Evolutionary conservation across 768 basidiomycete species (phyloP), one percentile per base, ranked within the genome.

Genomic region (Termitomyces sp.): DNA sequence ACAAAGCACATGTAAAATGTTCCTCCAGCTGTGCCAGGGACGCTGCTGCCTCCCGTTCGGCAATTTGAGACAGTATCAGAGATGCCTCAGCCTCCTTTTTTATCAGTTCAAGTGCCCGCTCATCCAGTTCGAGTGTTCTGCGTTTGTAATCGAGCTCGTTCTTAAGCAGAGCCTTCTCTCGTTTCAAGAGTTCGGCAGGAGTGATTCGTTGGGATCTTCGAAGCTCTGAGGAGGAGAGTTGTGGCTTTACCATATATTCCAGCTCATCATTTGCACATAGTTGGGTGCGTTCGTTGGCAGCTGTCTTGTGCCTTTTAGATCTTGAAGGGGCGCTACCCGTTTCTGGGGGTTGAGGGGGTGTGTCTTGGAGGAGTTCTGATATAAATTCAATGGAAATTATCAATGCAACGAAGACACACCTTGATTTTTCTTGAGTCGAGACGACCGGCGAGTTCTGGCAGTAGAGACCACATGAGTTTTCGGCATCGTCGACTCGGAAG

Each of bases 1-100:
- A 88, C 86, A 86, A 65, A 9, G 85, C 72, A 68, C 85, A 89
- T n/a, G 79, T 80, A 60, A 86, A 87, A 68, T 82, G 78, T 39
- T 85, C 85, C 62, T 86, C 84, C 0, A 87, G 73, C 58, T 85
- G 76, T 16, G 71, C 73, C 51, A 87, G 69, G n/a, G 72, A 73
- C 34, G 74, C 69, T 55, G 73, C 73, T 22, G 65, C 67, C 58
- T 81, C 78, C 44, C 74, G 73, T 32, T 79, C 72, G 46, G 74
- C 72, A 22, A 82, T 64, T 64, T 74, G 74, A 57, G 74, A 75
- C 62, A 78, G 64, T 66, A 81, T 62, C 34, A 67, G 60, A 22
- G 71, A 69, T 9, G 77, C 73, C 53, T 82, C 76, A 45, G 72
- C 69, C 65, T 83, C 79, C 59, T 69, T 76, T 59, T 69, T 70